phyloP scores from a whole-genome alignment of 495 filamentous ascomycete species.

The Penicillium taxi region DNA sequence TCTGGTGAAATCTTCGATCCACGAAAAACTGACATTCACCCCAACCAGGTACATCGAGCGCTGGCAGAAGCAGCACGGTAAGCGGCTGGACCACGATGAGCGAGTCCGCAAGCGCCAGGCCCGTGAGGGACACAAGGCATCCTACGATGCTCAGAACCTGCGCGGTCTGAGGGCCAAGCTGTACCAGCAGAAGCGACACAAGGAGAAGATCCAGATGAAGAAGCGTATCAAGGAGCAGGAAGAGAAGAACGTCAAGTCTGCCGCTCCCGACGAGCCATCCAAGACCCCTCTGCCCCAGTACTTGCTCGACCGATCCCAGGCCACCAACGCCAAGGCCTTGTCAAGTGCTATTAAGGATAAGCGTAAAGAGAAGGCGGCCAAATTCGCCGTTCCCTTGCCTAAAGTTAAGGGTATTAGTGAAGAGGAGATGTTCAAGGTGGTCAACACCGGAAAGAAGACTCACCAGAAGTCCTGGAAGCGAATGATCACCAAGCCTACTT shows the following conservation, averaged over 20 bases:
- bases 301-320: conserved; percentile 80
- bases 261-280: conserved; percentile 64
- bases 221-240: conserved; percentile 92
- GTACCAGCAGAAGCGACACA: conserved; percentile 85
- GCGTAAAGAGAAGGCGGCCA: conserved; percentile 86
- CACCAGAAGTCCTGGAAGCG: conserved; percentile 83
- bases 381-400: conserved; percentile 87
- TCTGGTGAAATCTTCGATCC: conserved; percentile 1
- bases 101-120: conserved; percentile 78
- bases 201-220: conserved; percentile 99
- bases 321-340: conserved; percentile 83
- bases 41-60: conserved; percentile 70
- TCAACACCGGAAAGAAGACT: conserved; percentile 87
- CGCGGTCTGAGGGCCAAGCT: conserved; percentile 88
- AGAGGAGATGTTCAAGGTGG: conserved; percentile 98
- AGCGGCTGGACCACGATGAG: conserved; percentile 85
- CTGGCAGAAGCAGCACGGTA: conserved; percentile 72
- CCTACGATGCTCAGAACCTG: conserved; percentile 83
- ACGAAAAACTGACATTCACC: conserved; percentile 9
- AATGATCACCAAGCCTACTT: conserved; percentile 89
- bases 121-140: conserved; percentile 77
- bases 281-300: conserved; percentile 73
- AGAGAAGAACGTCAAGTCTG: conserved; percentile 89
- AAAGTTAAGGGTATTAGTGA: conserved; percentile 91
- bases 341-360: conserved; percentile 81